phyloP scores from a whole-genome alignment of 1,284 basidiomycete genomes.

The Leccinum pachyderme region DNA sequence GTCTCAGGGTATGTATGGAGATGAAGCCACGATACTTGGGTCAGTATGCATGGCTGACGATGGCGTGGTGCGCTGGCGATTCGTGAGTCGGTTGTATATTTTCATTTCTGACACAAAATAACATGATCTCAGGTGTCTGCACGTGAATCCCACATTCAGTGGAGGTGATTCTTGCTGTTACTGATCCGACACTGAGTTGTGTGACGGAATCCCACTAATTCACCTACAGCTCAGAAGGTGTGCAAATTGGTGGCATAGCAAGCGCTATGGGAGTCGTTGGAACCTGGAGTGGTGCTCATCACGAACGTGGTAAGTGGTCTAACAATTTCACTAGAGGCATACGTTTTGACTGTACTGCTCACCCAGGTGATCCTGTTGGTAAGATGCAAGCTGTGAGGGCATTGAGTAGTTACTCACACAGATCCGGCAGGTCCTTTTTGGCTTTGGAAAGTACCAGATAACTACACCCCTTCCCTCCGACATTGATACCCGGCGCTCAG shows the following conservation, averaged over 20 bases:
- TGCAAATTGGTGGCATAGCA: constrained; percentile 59
- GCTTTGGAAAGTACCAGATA: constrained; percentile 28
- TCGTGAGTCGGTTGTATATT: constrained; percentile 44
- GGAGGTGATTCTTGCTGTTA: constrained; percentile 44
- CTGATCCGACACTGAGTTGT: neutral
- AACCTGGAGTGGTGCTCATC: constrained; percentile 60
- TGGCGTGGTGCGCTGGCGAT: constrained; percentile 58
- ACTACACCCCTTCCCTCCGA: constrained; percentile 12
- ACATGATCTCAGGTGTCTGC: constrained; percentile 43
- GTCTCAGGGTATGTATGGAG: constrained; percentile 44
- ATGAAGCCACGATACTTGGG: constrained; percentile 51
- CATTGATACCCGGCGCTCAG: constrained; percentile 3
- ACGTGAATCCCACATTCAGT: constrained; percentile 48
- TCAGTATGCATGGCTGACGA: constrained; percentile 53
- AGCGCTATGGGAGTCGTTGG: constrained; percentile 65
- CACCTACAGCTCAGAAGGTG: constrained; percentile 50
- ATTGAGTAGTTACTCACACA: neutral
- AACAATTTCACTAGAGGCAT: neutral
- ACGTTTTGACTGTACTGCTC: neutral
- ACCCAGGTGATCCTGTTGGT: constrained; percentile 60
- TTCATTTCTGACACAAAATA: neutral
- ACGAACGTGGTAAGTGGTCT: constrained; percentile 47
- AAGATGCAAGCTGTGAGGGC: constrained; percentile 15
- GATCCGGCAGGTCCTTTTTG: constrained; percentile 28
- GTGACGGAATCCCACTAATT: constrained; percentile 20